These are phyloP conservation scores for Martensiomyces pterosporus DNA, from an alignment of 192 early-diverging fungal genomes.

Conservation along the genomic window DNA sequence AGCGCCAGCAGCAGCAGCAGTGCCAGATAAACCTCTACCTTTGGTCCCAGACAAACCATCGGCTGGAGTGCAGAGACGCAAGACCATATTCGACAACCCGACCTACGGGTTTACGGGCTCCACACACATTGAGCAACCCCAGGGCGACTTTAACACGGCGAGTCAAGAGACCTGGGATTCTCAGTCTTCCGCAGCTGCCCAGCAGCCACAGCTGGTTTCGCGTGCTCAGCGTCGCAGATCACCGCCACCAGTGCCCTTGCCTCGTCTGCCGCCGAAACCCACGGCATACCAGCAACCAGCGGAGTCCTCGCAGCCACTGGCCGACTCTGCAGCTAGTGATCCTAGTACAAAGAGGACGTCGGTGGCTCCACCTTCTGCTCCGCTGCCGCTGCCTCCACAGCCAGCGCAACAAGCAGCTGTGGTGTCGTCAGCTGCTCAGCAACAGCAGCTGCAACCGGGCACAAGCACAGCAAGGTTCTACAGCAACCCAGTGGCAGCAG, in stretches of 20 bases:
- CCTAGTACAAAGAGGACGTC: no score
- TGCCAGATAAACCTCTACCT: no score
- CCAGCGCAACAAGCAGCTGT: slow-evolving; percentile 3
- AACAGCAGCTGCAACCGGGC: slow-evolving; percentile 3
- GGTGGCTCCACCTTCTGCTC: slow-evolving; percentile 2
- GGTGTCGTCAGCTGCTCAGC: background rate
- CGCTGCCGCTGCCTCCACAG: slow-evolving; percentile 4
- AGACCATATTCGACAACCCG: slow-evolving; percentile 57
- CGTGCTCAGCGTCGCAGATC: slow-evolving; percentile 9
- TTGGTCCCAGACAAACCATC: no score
- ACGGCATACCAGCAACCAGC: slow-evolving; percentile 11
- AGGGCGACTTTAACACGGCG: no score
- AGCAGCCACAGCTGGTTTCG: no score
- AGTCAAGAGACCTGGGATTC: no score
- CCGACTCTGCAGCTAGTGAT: no score
- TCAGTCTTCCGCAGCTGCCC: slow-evolving; percentile 9
- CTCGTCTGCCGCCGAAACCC: slow-evolving; percentile 21
- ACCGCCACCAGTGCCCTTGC: slow-evolving; percentile 13
- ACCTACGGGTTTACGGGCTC: slow-evolving; percentile 40
- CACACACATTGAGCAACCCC: background rate
- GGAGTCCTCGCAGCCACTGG: background rate
- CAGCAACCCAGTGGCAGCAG: slow-evolving; percentile 26
- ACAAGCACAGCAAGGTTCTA: no score
- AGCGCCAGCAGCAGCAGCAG: no score
- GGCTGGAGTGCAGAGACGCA: slow-evolving; percentile 23